Base-by-base conservation (phyloP, 164 flowering plant genomes). In the Pachysandra terminalis region DNA sequence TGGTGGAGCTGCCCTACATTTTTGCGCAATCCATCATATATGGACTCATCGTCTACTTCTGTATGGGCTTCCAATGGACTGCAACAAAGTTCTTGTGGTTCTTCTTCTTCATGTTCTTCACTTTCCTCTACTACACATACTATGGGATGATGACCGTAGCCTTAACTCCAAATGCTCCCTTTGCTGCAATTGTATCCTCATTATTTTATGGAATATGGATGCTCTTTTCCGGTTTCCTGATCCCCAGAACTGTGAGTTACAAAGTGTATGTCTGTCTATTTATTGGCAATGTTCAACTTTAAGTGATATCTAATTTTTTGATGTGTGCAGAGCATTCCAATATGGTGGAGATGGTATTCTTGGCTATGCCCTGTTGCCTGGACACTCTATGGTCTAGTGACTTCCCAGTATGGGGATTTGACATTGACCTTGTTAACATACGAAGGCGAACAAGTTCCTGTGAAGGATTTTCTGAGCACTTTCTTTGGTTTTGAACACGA, bases 81-180 rank as follows among this genome's bases (percentile, higher is more conserved):
- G 35, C 26, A 5, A 32, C 62, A 28, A 77, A 77, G 59, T 77
- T 77, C 64, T 10, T 73, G 54, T 77, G 80, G 80, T 77, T 70
- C 77, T 70, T 77, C 59, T 77, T 73, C 58, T 66, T 70, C 74
- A 73, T 70, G 74, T 77, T 67, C 72, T 73, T 77, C 69, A 77
- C 77, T 21, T 74, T 77, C 72, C 72, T 77, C 37, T 77, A 73
- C 61, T 77, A 70, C 77, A 77, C 77, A 35, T 77, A 73, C 72
- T 73, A 73, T 59, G 80, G 80, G n/a, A 74, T 77, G 80, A 77
- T 77, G 80, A 60, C 72, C 3, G 77, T 77, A 6, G 57, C 77
- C 54, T 67, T 77, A 53, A 73, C 77, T 32, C 77, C 80, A 8
- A 73, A 67, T 61, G 72, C 64, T 28, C 59, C 70, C 35, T 48